These are phyloP conservation scores for Hanseniaspora singularis DNA, from an alignment of 805 yeast species.

Conservation along the genomic window DNA sequence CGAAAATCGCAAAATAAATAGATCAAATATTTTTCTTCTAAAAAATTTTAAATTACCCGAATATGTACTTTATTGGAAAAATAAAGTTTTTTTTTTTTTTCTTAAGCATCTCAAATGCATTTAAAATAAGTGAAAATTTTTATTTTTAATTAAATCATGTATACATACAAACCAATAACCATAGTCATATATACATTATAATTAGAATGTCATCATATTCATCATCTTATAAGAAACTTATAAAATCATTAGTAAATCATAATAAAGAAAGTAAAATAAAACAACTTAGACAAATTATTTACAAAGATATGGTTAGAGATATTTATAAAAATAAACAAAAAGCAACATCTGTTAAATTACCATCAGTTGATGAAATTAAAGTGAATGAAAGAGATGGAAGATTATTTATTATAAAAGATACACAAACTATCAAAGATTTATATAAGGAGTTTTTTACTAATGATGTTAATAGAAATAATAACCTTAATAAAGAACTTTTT, in stretches of 20 bases:
- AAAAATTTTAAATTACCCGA: constrained; percentile 8
- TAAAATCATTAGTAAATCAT: constrained; percentile 5
- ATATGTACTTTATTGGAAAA: constrained; percentile 18
- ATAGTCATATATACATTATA: neutral
- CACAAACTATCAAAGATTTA: constrained; percentile 19
- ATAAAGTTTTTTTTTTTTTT: constrained; percentile 17
- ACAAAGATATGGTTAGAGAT: constrained; percentile 10
- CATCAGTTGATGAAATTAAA: constrained; percentile 17
- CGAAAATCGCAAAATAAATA: constrained; percentile 16
- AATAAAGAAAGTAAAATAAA: constrained; percentile 17
- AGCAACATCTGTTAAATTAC: constrained; percentile 2
- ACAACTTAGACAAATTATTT: constrained; percentile 17
- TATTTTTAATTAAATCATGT: too few species aligned
- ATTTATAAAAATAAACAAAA: constrained; percentile 10
- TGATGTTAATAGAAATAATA: constrained; percentile 1
- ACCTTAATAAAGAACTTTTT: constrained; percentile 16
- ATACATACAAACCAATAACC: constrained; percentile 9
- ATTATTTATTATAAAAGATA: constrained; percentile 16
- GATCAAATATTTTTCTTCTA: constrained; percentile 19
- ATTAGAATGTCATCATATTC: constrained; percentile 18
- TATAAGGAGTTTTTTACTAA: constrained; percentile 17
- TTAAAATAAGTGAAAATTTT: neutral
- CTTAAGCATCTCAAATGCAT: constrained; percentile 17
- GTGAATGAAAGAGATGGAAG: constrained; percentile 14
- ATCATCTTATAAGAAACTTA: neutral